A percentile compares a stretch with the other conserved stretches of the same genome.
Conservation (phyloP, 441 rosid species). For the Eruca vesicaria region DNA sequence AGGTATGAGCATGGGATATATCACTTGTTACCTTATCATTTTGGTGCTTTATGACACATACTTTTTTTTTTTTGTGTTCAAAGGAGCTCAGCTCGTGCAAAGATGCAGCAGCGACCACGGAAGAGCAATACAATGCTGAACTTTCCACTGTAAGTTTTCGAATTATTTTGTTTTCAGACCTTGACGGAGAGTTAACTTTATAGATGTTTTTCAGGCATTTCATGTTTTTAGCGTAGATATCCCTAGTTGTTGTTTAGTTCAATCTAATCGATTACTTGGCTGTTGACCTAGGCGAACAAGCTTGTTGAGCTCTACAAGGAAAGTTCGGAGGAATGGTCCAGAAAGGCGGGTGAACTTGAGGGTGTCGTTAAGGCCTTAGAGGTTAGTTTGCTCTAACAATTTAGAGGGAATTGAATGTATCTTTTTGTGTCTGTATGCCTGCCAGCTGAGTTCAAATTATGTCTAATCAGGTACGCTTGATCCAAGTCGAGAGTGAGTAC, state of each 20-base stretch:
- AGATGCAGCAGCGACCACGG: slow-evolving; percentile 67
- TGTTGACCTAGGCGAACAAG: slow-evolving; percentile 62
- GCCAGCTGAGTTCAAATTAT: slow-evolving; percentile 34
- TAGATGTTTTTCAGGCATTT: neutral
- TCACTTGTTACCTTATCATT: slow-evolving; percentile 7
- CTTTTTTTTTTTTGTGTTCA: slow-evolving; percentile 25
- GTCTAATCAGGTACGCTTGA: slow-evolving; percentile 55
- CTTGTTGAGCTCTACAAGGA: slow-evolving; percentile 90
- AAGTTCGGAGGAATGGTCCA: slow-evolving; percentile 90
- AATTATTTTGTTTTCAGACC: neutral
- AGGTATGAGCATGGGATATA: slow-evolving; percentile 42
- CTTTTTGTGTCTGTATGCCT: slow-evolving; percentile 1
- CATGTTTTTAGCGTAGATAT: neutral
- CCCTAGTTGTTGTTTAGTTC: neutral
- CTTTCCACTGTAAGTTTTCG: slow-evolving; percentile 70
- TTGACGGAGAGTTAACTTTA: neutral
- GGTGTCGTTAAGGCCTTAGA: slow-evolving; percentile 93
- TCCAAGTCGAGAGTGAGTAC: slow-evolving; percentile 74
- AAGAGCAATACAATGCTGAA: slow-evolving; percentile 70
- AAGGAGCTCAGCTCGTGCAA: slow-evolving; percentile 77
- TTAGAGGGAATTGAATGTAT: slow-evolving; percentile 2
- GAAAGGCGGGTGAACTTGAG: slow-evolving; percentile 93
- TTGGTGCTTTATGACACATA: slow-evolving; percentile 13
- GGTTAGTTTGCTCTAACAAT: slow-evolving; percentile 42
- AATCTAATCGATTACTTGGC: slow-evolving; percentile 15